A percentile compares a stretch with the other conserved stretches of the same genome.
phyloP scores from a whole-genome alignment of 805 yeast genomes.

The Gaillardinia entomophila region DNA sequence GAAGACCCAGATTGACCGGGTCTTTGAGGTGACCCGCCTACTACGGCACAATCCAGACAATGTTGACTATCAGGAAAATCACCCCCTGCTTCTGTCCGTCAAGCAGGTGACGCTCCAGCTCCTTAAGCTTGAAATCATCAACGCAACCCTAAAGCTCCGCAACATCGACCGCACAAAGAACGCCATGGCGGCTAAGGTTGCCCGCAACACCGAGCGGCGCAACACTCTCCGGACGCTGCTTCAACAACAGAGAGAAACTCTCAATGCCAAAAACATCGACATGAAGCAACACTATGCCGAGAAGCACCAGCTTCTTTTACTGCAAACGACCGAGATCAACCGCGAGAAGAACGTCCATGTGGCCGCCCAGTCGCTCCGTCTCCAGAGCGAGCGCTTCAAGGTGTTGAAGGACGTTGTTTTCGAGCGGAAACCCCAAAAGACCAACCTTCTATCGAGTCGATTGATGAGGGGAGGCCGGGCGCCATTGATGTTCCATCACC shows the following conservation, averaged over 20 bases:
- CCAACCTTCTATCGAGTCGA: slow-evolving; percentile 2
- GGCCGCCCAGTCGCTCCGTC: slow-evolving; percentile 18
- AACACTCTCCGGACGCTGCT: slow-evolving; percentile 1
- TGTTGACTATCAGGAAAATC: too few species aligned
- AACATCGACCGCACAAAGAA: slow-evolving; percentile 6
- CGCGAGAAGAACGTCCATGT: slow-evolving; percentile 12
- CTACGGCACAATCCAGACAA: too few species aligned
- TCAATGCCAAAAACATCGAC: slow-evolving; percentile 2
- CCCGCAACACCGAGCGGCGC: slow-evolving; percentile 1
- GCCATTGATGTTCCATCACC: slow-evolving; percentile 16
- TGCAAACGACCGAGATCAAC: slow-evolving; percentile 3
- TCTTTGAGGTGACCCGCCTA: slow-evolving; percentile 1
- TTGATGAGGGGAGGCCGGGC: not conserved
- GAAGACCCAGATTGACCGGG: not conserved
- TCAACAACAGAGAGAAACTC: slow-evolving; percentile 2
- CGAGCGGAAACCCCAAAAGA: slow-evolving; percentile 2
- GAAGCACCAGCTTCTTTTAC: not conserved
- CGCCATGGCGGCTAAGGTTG: slow-evolving; percentile 7
- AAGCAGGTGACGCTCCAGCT: slow-evolving; percentile 24
- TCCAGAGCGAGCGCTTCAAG: slow-evolving; percentile 17
- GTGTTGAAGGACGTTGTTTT: slow-evolving; percentile 22
- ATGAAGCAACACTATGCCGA: not conserved
- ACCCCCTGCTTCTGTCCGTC: too few species aligned
- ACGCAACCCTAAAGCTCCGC: slow-evolving; percentile 6
- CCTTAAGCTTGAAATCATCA: slow-evolving; percentile 19